These are phyloP conservation scores for Rhizoctonia solani DNA, from an alignment of 1,284 basidiomycete species.

Conservation along the genomic window DNA sequence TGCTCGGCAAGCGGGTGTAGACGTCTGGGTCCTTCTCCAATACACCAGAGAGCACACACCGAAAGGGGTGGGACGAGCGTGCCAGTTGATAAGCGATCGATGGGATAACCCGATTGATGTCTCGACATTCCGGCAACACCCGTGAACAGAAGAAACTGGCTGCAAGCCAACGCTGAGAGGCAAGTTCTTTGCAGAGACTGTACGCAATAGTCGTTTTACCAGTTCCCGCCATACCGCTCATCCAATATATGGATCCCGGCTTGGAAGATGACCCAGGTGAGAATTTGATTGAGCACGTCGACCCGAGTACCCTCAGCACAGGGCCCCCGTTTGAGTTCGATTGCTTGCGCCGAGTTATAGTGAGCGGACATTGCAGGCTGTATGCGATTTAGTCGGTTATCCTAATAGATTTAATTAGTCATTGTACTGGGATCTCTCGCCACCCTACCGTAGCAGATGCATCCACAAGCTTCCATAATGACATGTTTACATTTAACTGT, in stretches of 20 bases:
- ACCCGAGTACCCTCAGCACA: not conserved
- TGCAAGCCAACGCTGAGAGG: constrained; percentile 38
- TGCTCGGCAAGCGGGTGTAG: not conserved
- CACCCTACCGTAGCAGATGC: not conserved
- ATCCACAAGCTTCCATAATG: not conserved
- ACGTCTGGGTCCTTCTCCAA: not conserved
- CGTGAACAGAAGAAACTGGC: constrained; percentile 45
- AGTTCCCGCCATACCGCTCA: constrained; percentile 31
- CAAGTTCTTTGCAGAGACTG: constrained; percentile 39
- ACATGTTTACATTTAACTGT: not conserved
- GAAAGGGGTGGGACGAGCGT: not conserved
- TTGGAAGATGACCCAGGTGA: not conserved
- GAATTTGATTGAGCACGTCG: not conserved
- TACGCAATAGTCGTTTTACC: constrained; percentile 42
- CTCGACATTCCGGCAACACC: not conserved
- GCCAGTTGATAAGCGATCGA: constrained; percentile 34
- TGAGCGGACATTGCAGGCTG: not conserved
- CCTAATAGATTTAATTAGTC: too few relatives aligned
- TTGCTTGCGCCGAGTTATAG: not conserved
- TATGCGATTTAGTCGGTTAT: not conserved
- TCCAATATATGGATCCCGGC: constrained; percentile 32
- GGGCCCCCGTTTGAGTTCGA: not conserved
- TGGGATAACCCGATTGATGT: constrained; percentile 22
- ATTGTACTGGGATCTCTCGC: too few relatives aligned
- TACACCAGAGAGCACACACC: not conserved